Percentiles rank a stretch among this genome's conserved stretches.
Evolutionary conservation across 2,329 filamentous ascomycete species (phyloP).

Genomic region (Chrysoporthe austroafricana): DNA sequence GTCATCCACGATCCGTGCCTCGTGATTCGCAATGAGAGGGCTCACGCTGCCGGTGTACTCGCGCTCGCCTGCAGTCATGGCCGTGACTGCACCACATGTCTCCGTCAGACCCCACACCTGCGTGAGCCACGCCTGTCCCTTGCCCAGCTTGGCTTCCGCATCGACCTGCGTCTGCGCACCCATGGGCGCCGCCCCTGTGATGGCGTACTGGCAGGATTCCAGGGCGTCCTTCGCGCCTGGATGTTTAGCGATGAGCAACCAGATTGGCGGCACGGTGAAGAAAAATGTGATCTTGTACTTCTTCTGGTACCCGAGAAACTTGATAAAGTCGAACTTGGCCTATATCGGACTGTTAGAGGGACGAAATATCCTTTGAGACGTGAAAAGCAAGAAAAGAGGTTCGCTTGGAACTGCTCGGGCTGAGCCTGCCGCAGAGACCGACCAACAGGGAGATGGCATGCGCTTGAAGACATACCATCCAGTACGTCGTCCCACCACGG

Average conservation of each 20-base stretch:
- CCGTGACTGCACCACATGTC: conserved; percentile 53
- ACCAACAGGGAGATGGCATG: not conserved
- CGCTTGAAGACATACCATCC: conserved; percentile 51
- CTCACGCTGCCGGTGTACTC: conserved; percentile 53
- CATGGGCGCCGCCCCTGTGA: conserved; percentile 60
- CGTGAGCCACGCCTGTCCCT: conserved; percentile 44
- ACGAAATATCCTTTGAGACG: not conserved
- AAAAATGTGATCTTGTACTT: conserved; percentile 56
- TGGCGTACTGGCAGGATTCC: conserved; percentile 49
- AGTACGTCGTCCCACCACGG: conserved; percentile 56
- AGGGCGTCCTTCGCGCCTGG: conserved; percentile 61
- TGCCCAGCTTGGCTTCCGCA: conserved; percentile 52
- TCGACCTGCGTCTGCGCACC: conserved; percentile 56
- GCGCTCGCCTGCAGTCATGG: conserved; percentile 43
- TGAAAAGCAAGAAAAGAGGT: too few species aligned
- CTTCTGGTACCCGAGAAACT: conserved; percentile 57
- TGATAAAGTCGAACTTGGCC: conserved; percentile 56
- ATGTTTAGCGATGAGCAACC: conserved; percentile 60
- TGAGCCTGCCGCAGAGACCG: not conserved
- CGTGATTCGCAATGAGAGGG: conserved; percentile 43
- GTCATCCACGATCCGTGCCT: conserved; percentile 44
- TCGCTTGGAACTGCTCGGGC: too few species aligned
- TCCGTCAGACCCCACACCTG: conserved; percentile 65
- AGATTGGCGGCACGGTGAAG: conserved; percentile 65
- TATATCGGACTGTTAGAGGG: not conserved